Conservation (phyloP, 768 basidiomycete genomes). For the Tylopilus sp. region DNA sequence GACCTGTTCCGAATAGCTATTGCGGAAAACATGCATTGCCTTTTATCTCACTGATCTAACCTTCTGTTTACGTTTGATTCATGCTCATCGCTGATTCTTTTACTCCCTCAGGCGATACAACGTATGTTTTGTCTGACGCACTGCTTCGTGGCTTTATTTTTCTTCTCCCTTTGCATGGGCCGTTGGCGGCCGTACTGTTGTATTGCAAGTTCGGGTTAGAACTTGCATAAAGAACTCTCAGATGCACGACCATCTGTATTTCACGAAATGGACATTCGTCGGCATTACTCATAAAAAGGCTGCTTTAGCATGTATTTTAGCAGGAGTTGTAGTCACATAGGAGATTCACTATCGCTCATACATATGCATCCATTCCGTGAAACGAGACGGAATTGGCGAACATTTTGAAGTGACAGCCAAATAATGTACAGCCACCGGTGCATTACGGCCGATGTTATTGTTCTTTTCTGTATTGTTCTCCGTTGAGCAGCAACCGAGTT, state of each 20-base stretch:
- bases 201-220: conserved; percentile 5
- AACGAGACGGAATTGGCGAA: no score
- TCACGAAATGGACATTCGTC: no score
- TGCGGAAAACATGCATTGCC: conserved; percentile 68
- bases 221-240: no score
- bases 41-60: conserved; percentile 39
- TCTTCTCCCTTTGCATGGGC: conserved; percentile 12
- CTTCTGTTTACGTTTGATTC: neutral
- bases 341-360: no score
- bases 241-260: neutral
- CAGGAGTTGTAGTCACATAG: no score
- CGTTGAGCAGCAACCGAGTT: conserved; percentile 18
- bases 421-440: conserved; percentile 11
- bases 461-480: conserved; percentile 25
- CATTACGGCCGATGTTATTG: conserved; percentile 23
- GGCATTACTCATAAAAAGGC: no score
- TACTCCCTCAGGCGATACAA: conserved; percentile 9
- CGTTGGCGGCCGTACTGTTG: conserved; percentile 5
- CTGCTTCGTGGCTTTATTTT: neutral
- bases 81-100: conserved; percentile 8
- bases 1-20: conserved; percentile 71
- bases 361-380: no score
- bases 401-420: neutral
- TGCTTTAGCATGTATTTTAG: no score
- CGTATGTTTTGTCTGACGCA: neutral